Conservation (phyloP, 129 eudicot genomes). For the Artemisia annua region DNA sequence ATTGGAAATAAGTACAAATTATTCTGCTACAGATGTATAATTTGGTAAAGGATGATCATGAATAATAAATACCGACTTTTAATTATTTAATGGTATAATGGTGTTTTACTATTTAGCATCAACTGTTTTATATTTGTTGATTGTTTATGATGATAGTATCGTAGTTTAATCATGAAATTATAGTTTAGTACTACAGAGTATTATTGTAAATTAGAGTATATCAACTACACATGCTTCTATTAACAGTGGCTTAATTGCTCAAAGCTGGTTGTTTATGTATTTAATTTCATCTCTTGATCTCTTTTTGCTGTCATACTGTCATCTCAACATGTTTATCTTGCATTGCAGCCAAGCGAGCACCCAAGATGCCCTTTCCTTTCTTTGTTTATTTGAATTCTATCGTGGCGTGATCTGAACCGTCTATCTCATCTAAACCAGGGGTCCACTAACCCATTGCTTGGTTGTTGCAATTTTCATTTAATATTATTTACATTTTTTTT, state of each 20-base stretch:
- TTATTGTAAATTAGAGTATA: no score
- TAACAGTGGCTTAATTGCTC: neutral
- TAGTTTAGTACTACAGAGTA: no score
- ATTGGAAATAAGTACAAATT: slow-evolving; percentile 4
- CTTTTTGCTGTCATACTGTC: neutral
- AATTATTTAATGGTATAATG: neutral
- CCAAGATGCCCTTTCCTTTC: no score
- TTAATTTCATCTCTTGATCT: neutral
- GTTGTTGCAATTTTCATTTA: no score
- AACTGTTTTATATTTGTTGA: neutral
- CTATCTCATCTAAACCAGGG: no score
- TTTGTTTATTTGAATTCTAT: no score
- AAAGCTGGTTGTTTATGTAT: neutral
- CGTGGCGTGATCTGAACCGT: no score
- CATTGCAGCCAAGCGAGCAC: slow-evolving; percentile 30
- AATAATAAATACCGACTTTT: slow-evolving; percentile 1
- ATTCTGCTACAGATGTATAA: neutral
- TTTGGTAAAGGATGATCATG: slow-evolving; percentile 7
- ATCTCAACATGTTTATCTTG: slow-evolving; percentile 6
- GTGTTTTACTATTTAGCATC: neutral
- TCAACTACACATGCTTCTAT: no score
- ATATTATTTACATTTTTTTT: no score
- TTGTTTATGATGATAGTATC: neutral
- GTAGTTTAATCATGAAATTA: neutral
- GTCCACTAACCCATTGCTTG: no score